Evolutionary conservation across 805 yeast genomes (phyloP).

Genomic region (Candida arabinofermentans): DNA sequence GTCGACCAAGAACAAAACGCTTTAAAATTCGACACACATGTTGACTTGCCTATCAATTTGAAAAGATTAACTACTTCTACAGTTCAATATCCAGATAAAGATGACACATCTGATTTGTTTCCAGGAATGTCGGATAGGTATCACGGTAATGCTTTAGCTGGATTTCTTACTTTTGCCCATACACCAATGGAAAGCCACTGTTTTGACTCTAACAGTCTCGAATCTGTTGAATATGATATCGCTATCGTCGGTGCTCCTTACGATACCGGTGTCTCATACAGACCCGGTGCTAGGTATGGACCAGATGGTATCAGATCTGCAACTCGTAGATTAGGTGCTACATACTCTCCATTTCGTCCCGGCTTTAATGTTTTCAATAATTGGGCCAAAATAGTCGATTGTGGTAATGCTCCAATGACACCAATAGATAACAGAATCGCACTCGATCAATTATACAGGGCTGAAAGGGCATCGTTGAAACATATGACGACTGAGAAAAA

Average conservation of each 20-base stretch:
- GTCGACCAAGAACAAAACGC: slow-evolving; percentile 7
- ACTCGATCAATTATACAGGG: slow-evolving; percentile 49
- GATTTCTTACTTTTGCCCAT: slow-evolving; percentile 18
- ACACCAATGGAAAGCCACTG: slow-evolving; percentile 13
- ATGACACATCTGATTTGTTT: slow-evolving; percentile 18
- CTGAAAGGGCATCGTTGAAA: slow-evolving; percentile 41
- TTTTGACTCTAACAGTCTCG: slow-evolving; percentile 9
- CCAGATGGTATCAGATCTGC: slow-evolving; percentile 47
- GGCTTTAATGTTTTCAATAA: slow-evolving; percentile 31
- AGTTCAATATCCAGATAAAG: slow-evolving; percentile 16
- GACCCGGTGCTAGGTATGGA: slow-evolving; percentile 57
- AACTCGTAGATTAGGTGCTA: slow-evolving; percentile 39
- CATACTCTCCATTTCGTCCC: slow-evolving; percentile 34
- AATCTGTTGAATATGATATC: slow-evolving; percentile 34
- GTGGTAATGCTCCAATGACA: slow-evolving; percentile 55
- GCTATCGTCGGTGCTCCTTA: slow-evolving; percentile 56
- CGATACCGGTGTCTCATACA: slow-evolving; percentile 48
- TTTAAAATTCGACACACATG: slow-evolving; percentile 6
- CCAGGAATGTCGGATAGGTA: slow-evolving; percentile 21
- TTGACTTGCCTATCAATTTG: slow-evolving; percentile 9
- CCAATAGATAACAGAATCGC: slow-evolving; percentile 54
- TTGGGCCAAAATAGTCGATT: slow-evolving; percentile 41
- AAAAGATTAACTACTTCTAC: slow-evolving; percentile 4
- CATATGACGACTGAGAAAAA: slow-evolving; percentile 25
- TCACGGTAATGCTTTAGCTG: slow-evolving; percentile 18